phyloP scores from a whole-genome alignment of 768 basidiomycete species.

The Boletus reticuloceps region DNA sequence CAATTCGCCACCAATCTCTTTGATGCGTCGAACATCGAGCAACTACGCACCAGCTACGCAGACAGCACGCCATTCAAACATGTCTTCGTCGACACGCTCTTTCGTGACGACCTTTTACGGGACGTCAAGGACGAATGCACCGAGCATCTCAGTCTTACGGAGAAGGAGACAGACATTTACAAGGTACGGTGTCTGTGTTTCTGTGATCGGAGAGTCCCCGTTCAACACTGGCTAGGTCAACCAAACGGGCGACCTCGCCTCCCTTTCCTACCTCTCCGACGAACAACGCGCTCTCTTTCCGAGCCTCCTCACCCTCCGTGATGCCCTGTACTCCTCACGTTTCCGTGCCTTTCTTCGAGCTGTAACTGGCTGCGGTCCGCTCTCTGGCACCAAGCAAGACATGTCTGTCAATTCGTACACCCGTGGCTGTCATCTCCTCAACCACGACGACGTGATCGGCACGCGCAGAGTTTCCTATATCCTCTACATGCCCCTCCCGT shows the following conservation, averaged over 20 bases:
- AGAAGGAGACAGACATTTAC: slow-evolving; percentile 99
- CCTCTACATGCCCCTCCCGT: slow-evolving; percentile 88
- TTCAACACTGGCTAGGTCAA: slow-evolving; percentile 59
- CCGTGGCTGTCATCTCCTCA: slow-evolving; percentile 88
- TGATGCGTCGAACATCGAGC: slow-evolving; percentile 51
- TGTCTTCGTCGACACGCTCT: slow-evolving; percentile 76
- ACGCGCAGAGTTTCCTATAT: slow-evolving; percentile 93
- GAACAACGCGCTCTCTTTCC: slow-evolving; percentile 78
- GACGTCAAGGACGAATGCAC: slow-evolving; percentile 84
- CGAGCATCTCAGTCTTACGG: slow-evolving; percentile 73
- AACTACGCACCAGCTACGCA: slow-evolving; percentile 55
- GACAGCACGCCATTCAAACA: slow-evolving; percentile 76
- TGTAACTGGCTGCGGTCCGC: slow-evolving; percentile 89
- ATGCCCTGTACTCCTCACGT: slow-evolving; percentile 82
- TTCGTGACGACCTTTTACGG: slow-evolving; percentile 78
- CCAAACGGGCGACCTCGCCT: slow-evolving; percentile 96
- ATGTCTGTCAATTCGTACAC: slow-evolving; percentile 94
- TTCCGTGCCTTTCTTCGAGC: slow-evolving; percentile 82
- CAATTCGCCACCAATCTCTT: slow-evolving; percentile 47
- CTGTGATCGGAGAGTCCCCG: background rate
- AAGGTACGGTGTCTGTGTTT: slow-evolving; percentile 52
- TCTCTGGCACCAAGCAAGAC: slow-evolving; percentile 91
- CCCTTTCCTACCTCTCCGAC: slow-evolving; percentile 80
- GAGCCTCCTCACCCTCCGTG: slow-evolving; percentile 75
- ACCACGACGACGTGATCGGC: slow-evolving; percentile 98